Base-by-base conservation (phyloP, 139 green algal genomes). In the Coelastrella sp. region DNA sequence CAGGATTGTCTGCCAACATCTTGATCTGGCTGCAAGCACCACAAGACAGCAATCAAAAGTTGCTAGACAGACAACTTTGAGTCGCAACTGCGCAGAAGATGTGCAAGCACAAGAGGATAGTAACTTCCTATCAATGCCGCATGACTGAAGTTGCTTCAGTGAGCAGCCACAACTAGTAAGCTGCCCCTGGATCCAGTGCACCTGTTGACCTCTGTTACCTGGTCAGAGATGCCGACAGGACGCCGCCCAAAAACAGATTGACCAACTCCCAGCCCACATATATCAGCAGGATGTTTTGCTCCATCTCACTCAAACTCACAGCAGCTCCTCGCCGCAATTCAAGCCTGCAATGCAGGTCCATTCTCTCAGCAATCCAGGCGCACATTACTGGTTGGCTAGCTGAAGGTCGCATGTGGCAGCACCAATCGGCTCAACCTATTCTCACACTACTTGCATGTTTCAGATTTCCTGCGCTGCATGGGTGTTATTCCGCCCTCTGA, bases 191-290 rank as follows among this genome's bases (percentile, higher is more conserved):
- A 49, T 82, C 75, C 70, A 35, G 70, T 25, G 20, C 8, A 49
- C 35, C 35, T 49, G 35, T 49, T 19, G 4, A 19, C 15, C 19
- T 73, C 65, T 73, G 73, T 35, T 22, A 87, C 75, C 58, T 87
- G 27, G 93, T 35, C 0, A 93, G 27, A 7, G 93, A 89, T 0
- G 93, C 92, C 17, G 84, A 82, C 9, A 96, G 70, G 19, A 96
- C 91, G 10, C 82, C 92, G 17, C 93, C 93, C 10, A 96, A 56
- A 49, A 96, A 94, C 74, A 96, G 82, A 85, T 95, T 95, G 73
- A 91, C 66, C 5, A 95, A 56, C 83, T 95, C 94, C 93, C 93
- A 96, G 35, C 86, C 59, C 66, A 94, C 92, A n/a, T 95, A 95
- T 35, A 95, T 72, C 17, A 82, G n/a, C 25, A 93, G 66, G 59